Evolutionary conservation across 2,329 filamentous ascomycete species (phyloP), one percentile per base, ranked within the genome.

Genomic region (Colletotrichum trifolii): DNA sequence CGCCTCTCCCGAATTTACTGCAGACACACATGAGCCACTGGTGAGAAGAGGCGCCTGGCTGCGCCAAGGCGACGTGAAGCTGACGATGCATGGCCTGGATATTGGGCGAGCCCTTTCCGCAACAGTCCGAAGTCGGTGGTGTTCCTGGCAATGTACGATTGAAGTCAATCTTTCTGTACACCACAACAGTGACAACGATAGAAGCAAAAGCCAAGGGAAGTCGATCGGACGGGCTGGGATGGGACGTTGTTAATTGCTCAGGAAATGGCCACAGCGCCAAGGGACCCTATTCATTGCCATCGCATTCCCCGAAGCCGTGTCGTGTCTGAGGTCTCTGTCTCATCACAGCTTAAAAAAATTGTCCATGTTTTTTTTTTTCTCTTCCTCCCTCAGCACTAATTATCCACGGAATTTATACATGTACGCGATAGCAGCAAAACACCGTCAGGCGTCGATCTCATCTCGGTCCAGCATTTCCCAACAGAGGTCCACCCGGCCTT

Each of bases 401-500:
- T 25, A 25, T 25, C 25, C 25, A 5, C 25, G 25, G 25, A 25
- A 25, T 25, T 25, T 25, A 25, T 25, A 25, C 25, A 5, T 4
- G 25, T 25, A 25, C 25, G 25, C 25, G 25, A 25, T 25, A 5
- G 25, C 25, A 25, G 4, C 25, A 25, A 25, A 25, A 25, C 25
- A 25, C 4, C 4, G 25, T 58, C 55, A 40, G 36, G 35, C 39
- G 39, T n/a, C 46, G 47, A 47, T 47, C 54, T 45, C 63, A 53
- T 65, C 58, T 62, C 58, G 36, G 58, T 36, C 59, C 53, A 63
- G 43, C 42, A 47, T 56, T 62, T 34, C 63, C 63, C 63, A 57
- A 62, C 56, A 13, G 13, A 57, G 46, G 40, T 53, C 52, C 63
- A 63, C 63, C 58, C 40, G 46, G 25, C 35, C 34, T 50, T 59